Base-by-base conservation (phyloP, 768 basidiomycete species). In the Psilocybe cubensis region DNA sequence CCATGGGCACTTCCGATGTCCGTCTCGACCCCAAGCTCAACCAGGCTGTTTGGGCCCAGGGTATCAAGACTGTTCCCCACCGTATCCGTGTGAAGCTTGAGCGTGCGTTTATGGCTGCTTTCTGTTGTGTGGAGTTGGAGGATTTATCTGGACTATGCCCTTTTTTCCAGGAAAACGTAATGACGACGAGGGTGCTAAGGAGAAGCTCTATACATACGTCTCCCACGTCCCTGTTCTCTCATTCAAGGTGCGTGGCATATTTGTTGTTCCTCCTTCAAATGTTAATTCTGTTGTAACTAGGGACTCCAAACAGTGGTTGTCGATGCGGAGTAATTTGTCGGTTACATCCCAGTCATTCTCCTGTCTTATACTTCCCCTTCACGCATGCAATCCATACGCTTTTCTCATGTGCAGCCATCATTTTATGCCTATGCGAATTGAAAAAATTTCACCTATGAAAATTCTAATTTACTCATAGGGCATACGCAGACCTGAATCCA, bases 171-270 rank as follows among this genome's bases (percentile, higher is more conserved):
- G 96, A 68, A 96, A 96, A 82, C 92, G 97, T 69, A 98, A 98
- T 75, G 96, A 99, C 76, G 96, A 98, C 67, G 96, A 99, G 82
- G 91, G 89, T 68, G 96, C 97, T 57, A 97, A 96, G 81, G 96
- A 96, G 83, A 97, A 96, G 81, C 89, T 97, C 55, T 98, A 79
- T 83, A 96, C 92, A 27, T 93, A 94, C 72, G 95, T 92, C 62
- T 85, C 85, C 57, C 84, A 91, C 70, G 88, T 97, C 54, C 80
- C 86, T 44, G 92, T 93, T 43, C 68, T 74, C 7, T 77, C 87
- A 43, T 94, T 94, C 89, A 96, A 96, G 89, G 95, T 89, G 56
- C 58, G 87, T 70, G 11, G 17, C 6, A 52, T 29, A 12, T 41
- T 6, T n/a, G 28, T 12, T 24, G 7, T 51, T 3, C 5, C 25